Base-by-base conservation (phyloP, 805 yeast genomes). In the Candida koratica region DNA sequence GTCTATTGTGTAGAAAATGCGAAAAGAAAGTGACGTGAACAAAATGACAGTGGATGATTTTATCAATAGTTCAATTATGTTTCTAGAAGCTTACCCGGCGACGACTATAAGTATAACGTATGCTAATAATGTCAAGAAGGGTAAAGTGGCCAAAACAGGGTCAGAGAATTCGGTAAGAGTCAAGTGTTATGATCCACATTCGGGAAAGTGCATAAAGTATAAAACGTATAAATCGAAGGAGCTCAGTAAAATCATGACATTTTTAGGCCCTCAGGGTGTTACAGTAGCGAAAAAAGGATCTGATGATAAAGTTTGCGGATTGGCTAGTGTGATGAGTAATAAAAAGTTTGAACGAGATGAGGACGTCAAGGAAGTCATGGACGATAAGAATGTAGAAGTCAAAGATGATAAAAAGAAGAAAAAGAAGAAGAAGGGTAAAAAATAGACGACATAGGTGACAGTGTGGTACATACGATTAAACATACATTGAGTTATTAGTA, bases 211-310 rank as follows among this genome's bases (percentile, higher is more conserved):
- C 41, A 72, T 79, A 56, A 71, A 68, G 42, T 76, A 69, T 52
- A 67, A 64, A 41, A 78, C 90, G 1, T 61, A 64, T 43, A 80
- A 81, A 45, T 60, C 71, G 32, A 85, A 86, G 53, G 95, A 87
- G 55, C 72, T 88, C 29, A 77, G 85, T 16, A 72, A 89, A 46
- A 52, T 87, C 15, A 61, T 84, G 53, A 74, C 84, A 32, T 82
- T 84, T 5, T 52, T 87, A 32, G 95, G 95, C 0, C 88, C 88
- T 4, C 63, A 69, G 36, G 80, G 80, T 4, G 81, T 79, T 34
- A 8, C 32, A 9, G 34, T 25, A 18, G 14, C 30, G n/a, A 39
- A 30, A 13, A 39, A 22, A 37, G 42, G 16, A 43, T 42, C 17
- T 10, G 39, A 36, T 25, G 23, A 19, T 23, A 55, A 58, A 34